phyloP scores from a whole-genome alignment of 345 rosid species.

The Boechera retrofracta region DNA sequence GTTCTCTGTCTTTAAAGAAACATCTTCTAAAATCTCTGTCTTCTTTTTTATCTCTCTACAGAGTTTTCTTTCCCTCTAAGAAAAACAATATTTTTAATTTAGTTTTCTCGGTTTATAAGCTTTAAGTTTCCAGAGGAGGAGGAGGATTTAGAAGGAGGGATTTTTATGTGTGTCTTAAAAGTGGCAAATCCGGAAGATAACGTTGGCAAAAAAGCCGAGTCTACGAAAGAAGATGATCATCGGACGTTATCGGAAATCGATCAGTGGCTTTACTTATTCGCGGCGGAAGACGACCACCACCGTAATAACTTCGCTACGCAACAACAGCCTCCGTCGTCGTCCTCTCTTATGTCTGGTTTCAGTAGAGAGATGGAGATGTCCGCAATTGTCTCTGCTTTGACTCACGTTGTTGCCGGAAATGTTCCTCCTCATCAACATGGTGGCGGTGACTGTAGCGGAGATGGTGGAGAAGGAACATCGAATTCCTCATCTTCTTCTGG shows the following conservation, averaged over 20 bases:
- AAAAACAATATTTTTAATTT: slow-evolving; percentile 7
- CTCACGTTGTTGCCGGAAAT: slow-evolving; percentile 72
- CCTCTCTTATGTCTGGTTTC: slow-evolving; percentile 39
- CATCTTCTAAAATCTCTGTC: slow-evolving; percentile 31
- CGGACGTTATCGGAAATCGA: slow-evolving; percentile 43
- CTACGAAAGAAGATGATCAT: slow-evolving; percentile 41
- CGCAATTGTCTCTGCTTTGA: slow-evolving; percentile 74
- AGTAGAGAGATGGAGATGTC: slow-evolving; percentile 75
- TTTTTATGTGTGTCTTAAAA: slow-evolving; percentile 44
- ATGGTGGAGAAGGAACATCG: slow-evolving; percentile 39
- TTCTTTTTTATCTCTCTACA: slow-evolving; percentile 32
- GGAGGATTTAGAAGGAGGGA: background rate
- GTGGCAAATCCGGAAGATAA: slow-evolving; percentile 48
- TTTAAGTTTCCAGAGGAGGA: background rate
- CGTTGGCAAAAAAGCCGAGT: slow-evolving; percentile 38
- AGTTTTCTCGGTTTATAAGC: slow-evolving; percentile 22
- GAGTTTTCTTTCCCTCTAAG: slow-evolving; percentile 49
- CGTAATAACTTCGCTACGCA: slow-evolving; percentile 7
- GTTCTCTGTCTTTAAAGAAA: slow-evolving; percentile 25
- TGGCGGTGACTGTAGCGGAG: slow-evolving; percentile 12
- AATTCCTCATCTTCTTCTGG: slow-evolving; percentile 43
- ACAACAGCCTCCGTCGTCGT: background rate
- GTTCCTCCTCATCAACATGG: slow-evolving; percentile 38
- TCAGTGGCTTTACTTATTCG: slow-evolving; percentile 39
- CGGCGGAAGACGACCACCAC: slow-evolving; percentile 14